Evolutionary conservation across 75 land plant species (phyloP).

Genomic region (Pinus tabuliformis): DNA sequence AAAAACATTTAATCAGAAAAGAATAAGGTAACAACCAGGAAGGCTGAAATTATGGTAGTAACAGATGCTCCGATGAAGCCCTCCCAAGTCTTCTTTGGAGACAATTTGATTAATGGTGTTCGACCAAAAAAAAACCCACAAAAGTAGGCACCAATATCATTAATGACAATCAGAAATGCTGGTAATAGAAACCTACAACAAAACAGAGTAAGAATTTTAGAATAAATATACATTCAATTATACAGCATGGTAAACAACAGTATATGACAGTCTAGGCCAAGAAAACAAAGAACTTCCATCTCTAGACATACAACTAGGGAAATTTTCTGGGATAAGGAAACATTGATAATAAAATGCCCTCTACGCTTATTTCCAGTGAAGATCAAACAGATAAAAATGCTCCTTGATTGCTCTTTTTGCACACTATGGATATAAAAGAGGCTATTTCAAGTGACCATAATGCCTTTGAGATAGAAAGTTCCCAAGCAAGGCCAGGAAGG

Average conservation of each 20-base stretch:
- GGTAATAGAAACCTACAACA: slow-evolving; percentile 89
- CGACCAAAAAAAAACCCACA: slow-evolving; percentile 92
- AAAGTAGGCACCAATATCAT: slow-evolving; percentile 91
- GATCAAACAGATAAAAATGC: background rate
- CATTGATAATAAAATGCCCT: background rate
- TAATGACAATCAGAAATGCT: slow-evolving; percentile 86
- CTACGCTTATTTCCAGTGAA: background rate
- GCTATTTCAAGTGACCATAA: too few species aligned
- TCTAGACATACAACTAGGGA: background rate
- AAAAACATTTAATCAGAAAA: background rate
- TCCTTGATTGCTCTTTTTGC: background rate
- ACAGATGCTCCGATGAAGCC: slow-evolving; percentile 98
- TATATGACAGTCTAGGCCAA: background rate
- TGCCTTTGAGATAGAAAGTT: too few species aligned
- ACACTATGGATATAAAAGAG: too few species aligned
- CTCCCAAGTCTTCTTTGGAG: slow-evolving; percentile 99
- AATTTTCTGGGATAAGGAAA: background rate
- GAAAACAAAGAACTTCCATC: background rate
- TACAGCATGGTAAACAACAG: background rate
- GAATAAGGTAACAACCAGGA: slow-evolving; percentile 46
- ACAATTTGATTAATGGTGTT: slow-evolving; percentile 88
- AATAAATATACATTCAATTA: background rate
- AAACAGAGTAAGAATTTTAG: slow-evolving; percentile 4
- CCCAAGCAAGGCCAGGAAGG: background rate
- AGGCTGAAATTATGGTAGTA: slow-evolving; percentile 80